Evolutionary conservation across 2,329 filamentous ascomycete genomes (phyloP).

Genomic region (Alternaria metachromatica): DNA sequence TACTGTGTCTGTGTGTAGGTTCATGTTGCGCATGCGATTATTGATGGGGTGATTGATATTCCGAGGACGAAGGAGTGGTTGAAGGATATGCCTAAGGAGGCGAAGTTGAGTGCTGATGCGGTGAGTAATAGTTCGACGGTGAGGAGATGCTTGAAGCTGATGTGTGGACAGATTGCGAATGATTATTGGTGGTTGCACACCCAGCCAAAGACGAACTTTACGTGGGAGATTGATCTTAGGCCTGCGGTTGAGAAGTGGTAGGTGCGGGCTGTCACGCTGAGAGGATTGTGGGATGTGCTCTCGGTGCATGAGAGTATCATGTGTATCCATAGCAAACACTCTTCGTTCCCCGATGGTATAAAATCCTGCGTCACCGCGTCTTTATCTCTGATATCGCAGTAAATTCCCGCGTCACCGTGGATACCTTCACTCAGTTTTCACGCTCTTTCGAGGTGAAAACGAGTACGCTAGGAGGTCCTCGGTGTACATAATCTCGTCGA

Average conservation of each 20-base stretch:
- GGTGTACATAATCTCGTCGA: neutral
- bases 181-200: conserved; percentile 85
- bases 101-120: conserved; percentile 76
- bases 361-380: neutral
- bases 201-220: conserved; percentile 79
- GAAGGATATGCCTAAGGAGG: conserved; percentile 63
- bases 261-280: neutral
- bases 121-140: conserved; percentile 58
- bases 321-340: neutral
- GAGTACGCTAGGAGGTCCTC: neutral
- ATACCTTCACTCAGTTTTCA: neutral
- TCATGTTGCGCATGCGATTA: conserved; percentile 81
- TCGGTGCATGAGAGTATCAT: neutral
- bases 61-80: conserved; percentile 69
- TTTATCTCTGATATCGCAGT: neutral
- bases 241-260: conserved; percentile 87
- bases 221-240: conserved; percentile 80
- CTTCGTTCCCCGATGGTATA: neutral
- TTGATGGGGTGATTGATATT: conserved; percentile 86
- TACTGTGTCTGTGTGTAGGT: conserved; percentile 44
- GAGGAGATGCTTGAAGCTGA: neutral
- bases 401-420: neutral
- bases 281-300: neutral
- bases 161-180: conserved; percentile 73
- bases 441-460: neutral